phyloP scores from a whole-genome alignment of 495 filamentous ascomycete genomes.

The Penicillium subrubescens region DNA sequence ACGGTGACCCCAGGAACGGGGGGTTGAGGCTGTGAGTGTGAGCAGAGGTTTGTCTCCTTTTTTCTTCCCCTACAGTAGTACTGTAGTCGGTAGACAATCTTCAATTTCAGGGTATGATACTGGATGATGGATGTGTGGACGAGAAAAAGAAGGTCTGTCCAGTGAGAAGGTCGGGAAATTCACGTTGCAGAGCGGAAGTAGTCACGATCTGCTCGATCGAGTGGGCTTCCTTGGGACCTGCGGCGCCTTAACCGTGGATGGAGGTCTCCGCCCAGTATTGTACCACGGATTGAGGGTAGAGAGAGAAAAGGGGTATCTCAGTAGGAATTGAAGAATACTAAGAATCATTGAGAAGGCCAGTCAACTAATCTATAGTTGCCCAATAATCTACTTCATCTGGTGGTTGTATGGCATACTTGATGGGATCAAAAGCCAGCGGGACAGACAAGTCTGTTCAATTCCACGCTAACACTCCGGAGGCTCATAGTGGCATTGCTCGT shows the following conservation, averaged over 20 bases:
- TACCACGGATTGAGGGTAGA: neutral
- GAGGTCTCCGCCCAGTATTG: neutral
- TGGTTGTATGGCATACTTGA: neutral
- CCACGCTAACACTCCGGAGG: too few relatives aligned
- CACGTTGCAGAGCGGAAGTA: conserved; percentile 1
- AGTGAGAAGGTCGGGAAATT: conserved; percentile 5
- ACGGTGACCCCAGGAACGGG: neutral
- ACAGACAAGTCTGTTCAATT: too few relatives aligned
- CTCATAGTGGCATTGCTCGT: too few relatives aligned
- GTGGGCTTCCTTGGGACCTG: conserved; percentile 7
- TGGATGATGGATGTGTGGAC: neutral
- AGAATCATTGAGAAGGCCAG: neutral
- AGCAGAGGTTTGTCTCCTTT: neutral
- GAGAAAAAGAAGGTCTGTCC: neutral
- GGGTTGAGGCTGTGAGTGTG: neutral
- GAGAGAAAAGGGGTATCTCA: neutral
- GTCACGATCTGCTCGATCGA: conserved; percentile 11
- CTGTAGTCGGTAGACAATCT: neutral
- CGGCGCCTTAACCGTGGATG: conserved; percentile 13
- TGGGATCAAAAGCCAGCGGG: neutral
- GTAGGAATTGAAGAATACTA: neutral
- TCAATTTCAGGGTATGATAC: neutral
- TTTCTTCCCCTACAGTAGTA: too few relatives aligned
- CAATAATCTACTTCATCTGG: too few relatives aligned
- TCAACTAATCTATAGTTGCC: too few relatives aligned